Evolutionary conservation across 495 filamentous ascomycete genomes (phyloP).

Genomic region (Massariosphaeria phaeospora): DNA sequence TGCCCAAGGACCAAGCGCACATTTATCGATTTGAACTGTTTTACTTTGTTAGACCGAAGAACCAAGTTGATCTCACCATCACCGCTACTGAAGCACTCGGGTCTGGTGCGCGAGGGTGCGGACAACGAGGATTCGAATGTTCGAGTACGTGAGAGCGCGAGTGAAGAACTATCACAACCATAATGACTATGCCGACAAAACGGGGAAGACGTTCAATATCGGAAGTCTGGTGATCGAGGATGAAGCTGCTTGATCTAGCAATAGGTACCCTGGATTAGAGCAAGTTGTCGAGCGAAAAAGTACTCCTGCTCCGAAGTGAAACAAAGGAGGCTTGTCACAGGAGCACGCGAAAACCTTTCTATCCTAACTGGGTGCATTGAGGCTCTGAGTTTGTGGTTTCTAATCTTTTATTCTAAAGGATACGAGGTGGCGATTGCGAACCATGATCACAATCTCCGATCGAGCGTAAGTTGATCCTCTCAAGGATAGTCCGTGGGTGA

Average conservation of each 20-base stretch:
- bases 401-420: too few species aligned
- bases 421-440: too few species aligned
- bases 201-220: slow-evolving; percentile 27
- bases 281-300: not conserved
- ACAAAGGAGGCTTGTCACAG: too few species aligned
- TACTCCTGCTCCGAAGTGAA: too few species aligned
- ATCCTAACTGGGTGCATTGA: not conserved
- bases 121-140: slow-evolving; percentile 37
- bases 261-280: not conserved
- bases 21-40: slow-evolving; percentile 36
- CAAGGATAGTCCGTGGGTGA: too few species aligned
- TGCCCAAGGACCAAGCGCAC: slow-evolving; percentile 34
- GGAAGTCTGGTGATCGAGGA: slow-evolving; percentile 30
- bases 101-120: slow-evolving; percentile 42
- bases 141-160: slow-evolving; percentile 47
- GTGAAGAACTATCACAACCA: slow-evolving; percentile 41
- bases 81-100: slow-evolving; percentile 47
- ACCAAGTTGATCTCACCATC: slow-evolving; percentile 44
- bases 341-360: too few species aligned
- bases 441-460: too few species aligned
- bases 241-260: slow-evolving; percentile 13
- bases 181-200: slow-evolving; percentile 28
- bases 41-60: slow-evolving; percentile 41
- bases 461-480: too few species aligned
- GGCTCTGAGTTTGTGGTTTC: not conserved